These are phyloP conservation scores for Mycocentrospora acerina DNA, from an alignment of 2,329 filamentous ascomycete species.

Conservation along the genomic window DNA sequence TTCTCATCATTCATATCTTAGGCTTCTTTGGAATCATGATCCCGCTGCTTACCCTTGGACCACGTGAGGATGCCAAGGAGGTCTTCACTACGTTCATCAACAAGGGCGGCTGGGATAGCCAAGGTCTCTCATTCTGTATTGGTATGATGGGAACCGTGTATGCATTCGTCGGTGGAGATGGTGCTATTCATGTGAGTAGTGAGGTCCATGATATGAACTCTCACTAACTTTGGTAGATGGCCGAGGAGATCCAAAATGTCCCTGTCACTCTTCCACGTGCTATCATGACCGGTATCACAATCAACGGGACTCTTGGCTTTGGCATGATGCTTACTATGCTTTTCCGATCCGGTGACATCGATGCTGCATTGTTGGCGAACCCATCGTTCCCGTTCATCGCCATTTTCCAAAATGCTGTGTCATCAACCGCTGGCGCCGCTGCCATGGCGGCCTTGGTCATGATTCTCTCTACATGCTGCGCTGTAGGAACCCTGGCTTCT, in stretches of 20 bases:
- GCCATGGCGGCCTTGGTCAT: constrained; percentile 38
- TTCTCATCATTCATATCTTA: constrained; percentile 49
- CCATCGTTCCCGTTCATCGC: constrained; percentile 49
- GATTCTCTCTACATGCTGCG: constrained; percentile 29
- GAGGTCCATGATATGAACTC: constrained; percentile 2
- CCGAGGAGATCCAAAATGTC: constrained; percentile 23
- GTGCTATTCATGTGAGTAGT: constrained; percentile 25
- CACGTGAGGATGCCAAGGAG: constrained; percentile 34
- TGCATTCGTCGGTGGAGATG: constrained; percentile 29
- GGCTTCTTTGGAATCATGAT: constrained; percentile 53
- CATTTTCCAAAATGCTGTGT: constrained; percentile 37
- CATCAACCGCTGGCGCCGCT: constrained; percentile 40
- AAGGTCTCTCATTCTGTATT: constrained; percentile 44
- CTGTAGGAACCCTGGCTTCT: constrained; percentile 33
- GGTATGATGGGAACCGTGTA: constrained; percentile 35
- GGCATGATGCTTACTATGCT: constrained; percentile 37
- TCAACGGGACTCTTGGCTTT: constrained; percentile 17
- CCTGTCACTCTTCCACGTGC: constrained; percentile 25
- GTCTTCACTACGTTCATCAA: constrained; percentile 51
- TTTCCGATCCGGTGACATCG: constrained; percentile 35
- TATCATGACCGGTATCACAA: constrained; percentile 35
- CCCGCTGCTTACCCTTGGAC: constrained; percentile 44
- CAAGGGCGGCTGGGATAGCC: constrained; percentile 44
- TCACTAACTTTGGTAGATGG: constrained; percentile 3
- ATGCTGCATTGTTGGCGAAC: constrained; percentile 25